Evolutionary conservation across 371 early-diverging fungal genomes (phyloP), one percentile per base, ranked within the genome.

Genomic region (Mortierella sp.): DNA sequence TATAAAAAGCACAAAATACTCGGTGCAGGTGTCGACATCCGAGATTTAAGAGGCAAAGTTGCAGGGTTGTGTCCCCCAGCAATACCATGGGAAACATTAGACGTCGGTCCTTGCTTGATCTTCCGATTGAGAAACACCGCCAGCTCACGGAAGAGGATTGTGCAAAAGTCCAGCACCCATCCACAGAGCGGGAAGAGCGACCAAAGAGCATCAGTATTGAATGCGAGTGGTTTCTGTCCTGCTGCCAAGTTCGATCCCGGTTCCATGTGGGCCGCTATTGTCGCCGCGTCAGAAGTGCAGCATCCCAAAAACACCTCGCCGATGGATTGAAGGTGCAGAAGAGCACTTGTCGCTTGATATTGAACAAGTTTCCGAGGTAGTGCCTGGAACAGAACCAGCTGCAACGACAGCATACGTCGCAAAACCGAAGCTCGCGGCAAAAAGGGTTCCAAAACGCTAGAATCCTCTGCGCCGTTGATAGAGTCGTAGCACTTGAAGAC

Each of bases 391-490:
- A 86, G 67, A 14, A 86, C 86, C 26, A 86, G 73, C 51, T 86
- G 86, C n/a, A 86, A 59, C 1, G 86, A 72, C 10, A 86, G 75
- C 82, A 86, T 81, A 0, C 86, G 81, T 19, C 82, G 46, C 79
- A 86, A 69, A 5, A 86, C 70, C 3, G 82, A 81, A 0, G 82
- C 76, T 8, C 74, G 78, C 8, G 86, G 82, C 77, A 86, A 28
- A 51, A 86, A 86, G 16, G 86, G 79, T 13, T 86, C 86, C 6
- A 81, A 3, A 54, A 74, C 61, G 5, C 40, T 44, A 13, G 79
- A 73, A 34, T 86, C 86, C 57, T 86, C 86, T n/a, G 82, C 86
- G n/a, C 82, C 86, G 24, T 71, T 77, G 59, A 86, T 86, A 4
- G n/a, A n/a, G 8, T 81, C 79, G 54, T 79, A 81, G 69, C 82